These are phyloP conservation scores for Trypanosoma vivax DNA, from an alignment of 208 protist species.

Conservation along the genomic window DNA sequence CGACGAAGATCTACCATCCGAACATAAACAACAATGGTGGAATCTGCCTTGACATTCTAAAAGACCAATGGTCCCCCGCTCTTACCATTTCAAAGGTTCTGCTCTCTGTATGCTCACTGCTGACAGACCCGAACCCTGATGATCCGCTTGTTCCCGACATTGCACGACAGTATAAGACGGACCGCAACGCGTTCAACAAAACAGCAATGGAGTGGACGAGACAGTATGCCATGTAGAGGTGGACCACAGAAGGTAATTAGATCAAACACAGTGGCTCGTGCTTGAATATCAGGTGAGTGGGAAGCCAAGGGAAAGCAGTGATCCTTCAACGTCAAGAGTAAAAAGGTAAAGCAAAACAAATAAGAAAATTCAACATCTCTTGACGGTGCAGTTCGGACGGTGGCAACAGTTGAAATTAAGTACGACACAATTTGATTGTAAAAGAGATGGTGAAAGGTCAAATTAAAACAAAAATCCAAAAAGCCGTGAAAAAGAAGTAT, in stretches of 20 bases:
- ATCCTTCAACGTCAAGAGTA: no score
- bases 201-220: constrained; percentile 92
- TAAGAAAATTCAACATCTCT: no score
- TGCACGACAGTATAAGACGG: constrained; percentile 94
- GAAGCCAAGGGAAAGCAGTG: neutral
- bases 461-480: no score
- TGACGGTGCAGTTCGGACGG: no score
- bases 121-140: constrained; percentile 99
- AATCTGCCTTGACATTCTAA: constrained; percentile 98
- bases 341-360: no score
- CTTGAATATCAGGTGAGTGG: neutral
- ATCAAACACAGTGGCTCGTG: neutral
- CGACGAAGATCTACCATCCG: constrained; percentile 95
- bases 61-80: constrained; percentile 95
- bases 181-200: constrained; percentile 86
- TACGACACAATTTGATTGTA: no score
- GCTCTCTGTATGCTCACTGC: constrained; percentile 97
- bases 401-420: no score
- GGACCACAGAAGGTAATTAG: neutral
- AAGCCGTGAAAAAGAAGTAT: no score
- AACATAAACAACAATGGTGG: constrained; percentile 97
- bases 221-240: constrained; percentile 41
- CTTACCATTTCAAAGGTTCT: constrained; percentile 98
- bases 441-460: no score
- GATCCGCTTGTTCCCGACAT: constrained; percentile 98